phyloP scores from a whole-genome alignment of 257 asterid genomes.

The Primulina huaijiensis region DNA sequence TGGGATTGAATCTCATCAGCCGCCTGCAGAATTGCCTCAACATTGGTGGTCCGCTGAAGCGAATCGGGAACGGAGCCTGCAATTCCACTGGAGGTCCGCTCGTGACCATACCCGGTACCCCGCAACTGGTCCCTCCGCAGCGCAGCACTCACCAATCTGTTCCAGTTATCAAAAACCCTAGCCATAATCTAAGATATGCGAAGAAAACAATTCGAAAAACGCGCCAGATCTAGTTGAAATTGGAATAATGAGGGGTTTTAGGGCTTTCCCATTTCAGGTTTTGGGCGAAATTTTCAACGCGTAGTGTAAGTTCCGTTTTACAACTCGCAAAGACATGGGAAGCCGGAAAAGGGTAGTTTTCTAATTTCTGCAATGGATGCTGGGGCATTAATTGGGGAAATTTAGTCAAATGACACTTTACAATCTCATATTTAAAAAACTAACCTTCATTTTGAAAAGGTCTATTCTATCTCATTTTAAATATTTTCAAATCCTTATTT shows the following conservation, averaged over 20 bases:
- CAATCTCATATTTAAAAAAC: no score
- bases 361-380: no score
- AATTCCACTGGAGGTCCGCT: conserved; percentile 71
- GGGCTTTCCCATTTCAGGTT: conserved; percentile 27
- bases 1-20: conserved; percentile 93
- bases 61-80: conserved; percentile 96
- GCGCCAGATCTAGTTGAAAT: conserved; percentile 28
- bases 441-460: no score
- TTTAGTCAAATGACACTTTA: no score
- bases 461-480: no score
- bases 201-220: background rate
- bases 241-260: conserved; percentile 10
- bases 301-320: conserved; percentile 21
- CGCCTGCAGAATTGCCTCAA: conserved; percentile 78
- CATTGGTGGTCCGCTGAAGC: conserved; percentile 72
- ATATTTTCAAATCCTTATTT: no score
- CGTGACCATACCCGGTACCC: conserved; percentile 50
- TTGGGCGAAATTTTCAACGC: conserved; percentile 26
- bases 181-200: conserved; percentile 43
- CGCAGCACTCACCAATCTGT: conserved; percentile 71
- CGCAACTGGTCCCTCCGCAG: conserved; percentile 63
- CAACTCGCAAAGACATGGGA: background rate
- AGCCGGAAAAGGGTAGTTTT: background rate
- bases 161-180: conserved; percentile 79
- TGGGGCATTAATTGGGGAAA: no score